Conservation (phyloP, 306 rosid species). For the Trifolium fragiferum region DNA sequence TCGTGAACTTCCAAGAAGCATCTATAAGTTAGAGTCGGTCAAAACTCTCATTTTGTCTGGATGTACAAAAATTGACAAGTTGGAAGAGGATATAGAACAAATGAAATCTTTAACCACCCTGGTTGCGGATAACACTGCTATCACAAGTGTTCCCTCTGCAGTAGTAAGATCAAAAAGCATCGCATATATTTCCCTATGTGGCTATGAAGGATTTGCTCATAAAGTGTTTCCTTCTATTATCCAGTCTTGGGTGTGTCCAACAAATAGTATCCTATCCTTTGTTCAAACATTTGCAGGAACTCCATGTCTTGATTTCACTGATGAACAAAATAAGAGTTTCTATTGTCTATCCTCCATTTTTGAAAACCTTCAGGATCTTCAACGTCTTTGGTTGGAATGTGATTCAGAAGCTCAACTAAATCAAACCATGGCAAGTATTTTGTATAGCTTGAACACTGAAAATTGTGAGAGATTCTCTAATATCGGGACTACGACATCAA, state of each 20-base stretch:
- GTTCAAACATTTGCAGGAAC: neutral
- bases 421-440: neutral
- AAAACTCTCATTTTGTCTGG: conserved; percentile 43
- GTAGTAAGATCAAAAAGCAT: conserved; percentile 23
- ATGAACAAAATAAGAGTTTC: neutral
- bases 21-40: conserved; percentile 35
- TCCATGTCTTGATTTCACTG: neutral
- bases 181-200: conserved; percentile 36
- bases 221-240: conserved; percentile 38
- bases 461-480: neutral
- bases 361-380: neutral
- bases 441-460: neutral
- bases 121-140: conserved; percentile 45
- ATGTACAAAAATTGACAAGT: conserved; percentile 25
- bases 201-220: conserved; percentile 36
- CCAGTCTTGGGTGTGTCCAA: conserved; percentile 43
- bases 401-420: conserved; percentile 3
- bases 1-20: conserved; percentile 38
- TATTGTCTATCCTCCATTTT: neutral
- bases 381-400: neutral
- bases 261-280: conserved; percentile 11
- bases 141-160: conserved; percentile 37
- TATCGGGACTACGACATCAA: neutral
- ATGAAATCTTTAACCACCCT: conserved; percentile 5
- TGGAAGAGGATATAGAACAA: conserved; percentile 5